A percentile compares a stretch with the other conserved stretches of the same genome.
phyloP scores from a whole-genome alignment of 805 yeast species.

The Hanseniaspora occidentalis region DNA sequence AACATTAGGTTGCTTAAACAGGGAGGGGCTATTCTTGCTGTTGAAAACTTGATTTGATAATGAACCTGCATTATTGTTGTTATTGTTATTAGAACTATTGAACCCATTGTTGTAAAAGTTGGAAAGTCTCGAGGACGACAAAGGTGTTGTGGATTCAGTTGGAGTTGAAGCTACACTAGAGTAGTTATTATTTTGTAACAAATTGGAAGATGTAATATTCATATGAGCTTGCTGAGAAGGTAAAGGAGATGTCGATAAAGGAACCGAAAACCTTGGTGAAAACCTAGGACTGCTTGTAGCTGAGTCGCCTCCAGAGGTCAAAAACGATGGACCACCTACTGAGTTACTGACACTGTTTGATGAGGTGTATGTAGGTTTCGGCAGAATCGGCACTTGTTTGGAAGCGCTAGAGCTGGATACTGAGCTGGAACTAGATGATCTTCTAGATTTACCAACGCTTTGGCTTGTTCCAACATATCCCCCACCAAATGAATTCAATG shows the following conservation, averaged over 20 bases:
- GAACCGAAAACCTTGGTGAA: background rate
- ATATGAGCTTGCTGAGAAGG: background rate
- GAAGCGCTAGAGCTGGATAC: slow-evolving; percentile 21
- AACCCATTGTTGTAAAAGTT: background rate
- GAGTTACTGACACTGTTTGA: background rate
- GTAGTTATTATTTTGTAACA: background rate
- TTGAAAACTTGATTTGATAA: background rate
- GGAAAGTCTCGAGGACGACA: background rate
- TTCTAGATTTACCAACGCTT: slow-evolving; percentile 13
- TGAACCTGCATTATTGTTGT: background rate
- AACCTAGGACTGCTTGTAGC: background rate
- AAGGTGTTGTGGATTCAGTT: background rate
- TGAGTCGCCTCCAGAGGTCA: background rate
- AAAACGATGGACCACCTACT: background rate
- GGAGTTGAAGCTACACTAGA: background rate
- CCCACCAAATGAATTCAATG: slow-evolving; percentile 1
- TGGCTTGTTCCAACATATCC: background rate
- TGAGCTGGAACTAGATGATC: slow-evolving; percentile 21
- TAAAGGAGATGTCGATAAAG: background rate
- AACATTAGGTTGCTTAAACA: background rate
- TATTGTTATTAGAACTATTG: background rate
- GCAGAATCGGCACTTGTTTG: slow-evolving; percentile 23
- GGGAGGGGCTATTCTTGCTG: background rate
- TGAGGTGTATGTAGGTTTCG: slow-evolving; percentile 20
- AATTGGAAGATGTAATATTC: background rate